A percentile compares a stretch with the other conserved stretches of the same genome.
Evolutionary conservation across 2,329 filamentous ascomycete species (phyloP).

Genomic region (Thelonectria blattea): DNA sequence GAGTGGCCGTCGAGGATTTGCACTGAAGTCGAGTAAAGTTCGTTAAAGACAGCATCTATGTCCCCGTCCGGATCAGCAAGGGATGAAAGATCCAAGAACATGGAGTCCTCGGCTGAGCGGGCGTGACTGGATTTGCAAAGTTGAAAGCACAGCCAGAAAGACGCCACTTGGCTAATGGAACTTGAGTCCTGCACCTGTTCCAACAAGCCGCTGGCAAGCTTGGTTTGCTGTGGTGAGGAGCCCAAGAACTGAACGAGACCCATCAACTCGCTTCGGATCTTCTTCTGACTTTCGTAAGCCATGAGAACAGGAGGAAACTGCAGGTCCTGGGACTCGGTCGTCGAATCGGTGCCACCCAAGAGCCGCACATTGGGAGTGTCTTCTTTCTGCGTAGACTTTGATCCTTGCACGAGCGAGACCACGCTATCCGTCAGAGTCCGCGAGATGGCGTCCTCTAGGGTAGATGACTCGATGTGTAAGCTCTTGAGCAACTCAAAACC

Average conservation of each 20-base stretch:
- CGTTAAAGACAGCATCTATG: constrained; percentile 59
- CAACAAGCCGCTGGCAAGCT: constrained; percentile 69
- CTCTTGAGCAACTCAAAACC: constrained; percentile 70
- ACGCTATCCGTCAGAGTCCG: constrained; percentile 78
- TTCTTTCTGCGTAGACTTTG: constrained; percentile 22
- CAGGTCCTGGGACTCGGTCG: constrained; percentile 19
- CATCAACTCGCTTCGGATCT: constrained; percentile 62
- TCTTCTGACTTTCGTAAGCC: constrained; percentile 68
- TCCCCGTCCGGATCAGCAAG: constrained; percentile 46
- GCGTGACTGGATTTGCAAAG: constrained; percentile 66
- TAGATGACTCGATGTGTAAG: constrained; percentile 67
- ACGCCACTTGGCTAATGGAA: constrained; percentile 67
- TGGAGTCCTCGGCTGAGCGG: constrained; percentile 62
- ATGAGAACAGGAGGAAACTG: constrained; percentile 68
- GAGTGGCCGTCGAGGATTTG: constrained; percentile 62
- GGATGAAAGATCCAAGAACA: constrained; percentile 65
- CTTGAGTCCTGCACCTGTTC: constrained; percentile 64
- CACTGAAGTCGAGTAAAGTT: constrained; percentile 74
- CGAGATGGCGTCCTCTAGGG: constrained; percentile 71
- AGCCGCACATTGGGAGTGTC: constrained; percentile 37
- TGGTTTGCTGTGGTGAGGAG: constrained; percentile 63
- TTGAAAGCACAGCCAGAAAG: constrained; percentile 81
- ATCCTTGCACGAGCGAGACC: constrained; percentile 44
- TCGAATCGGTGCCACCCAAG: constrained; percentile 31
- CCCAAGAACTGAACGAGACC: constrained; percentile 64